Percentiles rank a stretch among this genome's conserved stretches.
Conservation (phyloP, 768 basidiomycete genomes). For the Lactifluus piperatus region DNA sequence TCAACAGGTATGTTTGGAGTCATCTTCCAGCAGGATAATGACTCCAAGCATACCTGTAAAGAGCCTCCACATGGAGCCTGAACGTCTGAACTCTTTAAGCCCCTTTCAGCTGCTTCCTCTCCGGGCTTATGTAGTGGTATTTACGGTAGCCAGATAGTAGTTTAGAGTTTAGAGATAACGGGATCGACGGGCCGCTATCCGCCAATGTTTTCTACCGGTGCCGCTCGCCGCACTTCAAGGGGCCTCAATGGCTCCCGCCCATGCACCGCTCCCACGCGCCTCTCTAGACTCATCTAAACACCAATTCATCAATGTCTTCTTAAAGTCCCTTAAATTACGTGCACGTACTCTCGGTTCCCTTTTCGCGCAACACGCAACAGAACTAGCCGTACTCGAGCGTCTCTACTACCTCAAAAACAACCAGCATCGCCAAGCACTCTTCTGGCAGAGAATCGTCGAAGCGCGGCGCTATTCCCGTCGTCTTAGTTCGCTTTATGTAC, state of each 20-base stretch:
- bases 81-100: too few relatives aligned
- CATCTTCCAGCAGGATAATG: too few relatives aligned
- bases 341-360: slow-evolving; percentile 44
- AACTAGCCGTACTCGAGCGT: slow-evolving; percentile 52
- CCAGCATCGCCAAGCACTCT: slow-evolving; percentile 60
- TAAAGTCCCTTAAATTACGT: slow-evolving; percentile 51
- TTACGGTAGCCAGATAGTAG: too few relatives aligned
- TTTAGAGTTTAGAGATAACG: too few relatives aligned
- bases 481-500: slow-evolving; percentile 24
- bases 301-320: slow-evolving; percentile 40
- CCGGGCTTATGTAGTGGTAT: too few relatives aligned
- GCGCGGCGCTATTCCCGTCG: slow-evolving; percentile 43
- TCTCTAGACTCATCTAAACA: slow-evolving; percentile 23
- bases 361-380: slow-evolving; percentile 36
- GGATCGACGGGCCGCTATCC: too few relatives aligned
- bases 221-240: too few relatives aligned
- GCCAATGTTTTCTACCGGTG: too few relatives aligned
- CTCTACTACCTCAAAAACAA: slow-evolving; percentile 76
- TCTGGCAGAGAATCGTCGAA: slow-evolving; percentile 61
- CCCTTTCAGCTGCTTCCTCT: too few relatives aligned
- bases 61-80: too few relatives aligned
- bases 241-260: neutral
- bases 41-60: too few relatives aligned
- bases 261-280: slow-evolving; percentile 6
- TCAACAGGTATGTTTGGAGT: too few relatives aligned